Base-by-base conservation (phyloP, 805 yeast genomes). In the Komagataella populi region DNA sequence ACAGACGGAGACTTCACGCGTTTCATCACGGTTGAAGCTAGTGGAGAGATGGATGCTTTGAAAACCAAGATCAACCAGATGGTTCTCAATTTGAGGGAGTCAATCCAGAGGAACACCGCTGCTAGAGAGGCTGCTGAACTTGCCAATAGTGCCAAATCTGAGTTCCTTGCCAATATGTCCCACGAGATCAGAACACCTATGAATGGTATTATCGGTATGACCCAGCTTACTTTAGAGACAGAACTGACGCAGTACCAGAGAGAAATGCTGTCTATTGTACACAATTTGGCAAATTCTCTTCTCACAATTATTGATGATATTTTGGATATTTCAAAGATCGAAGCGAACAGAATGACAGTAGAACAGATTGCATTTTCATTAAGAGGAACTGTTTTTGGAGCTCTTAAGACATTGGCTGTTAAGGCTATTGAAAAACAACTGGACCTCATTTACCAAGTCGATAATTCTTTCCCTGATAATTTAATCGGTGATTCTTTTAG, bases 111-210 rank as follows among this genome's bases (percentile, higher is more conserved):
- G 64, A 87, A 87, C 62, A 87, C 96, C 0, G 93, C 91, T 8
- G 96, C 96, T 1, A 81, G 96, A 68, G 96, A 87, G 67, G 96
- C 96, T 44, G 96, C 96, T 44, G 96, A 87, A 62, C 72, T 87
- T 58, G 96, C 96, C 4, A 87, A 87, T 65, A 76, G 86, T 57
- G 88, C 96, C 3, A 87, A 87, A 65, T 87, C 95, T 7, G 96
- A 87, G 65, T 87, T 87, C 63, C 74, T 87, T 68, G 95, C 95
- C 48, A 87, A 87, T 61, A 87, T 85, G 76, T 84, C 91, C 5
- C 87, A 81, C 65, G 96, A 87, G 65, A 84, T 87, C 60, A 74
- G 96, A 64, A 87, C 96, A 2, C 96, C 96, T 18, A 83, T 87
- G 80, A 87, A 87, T 65, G 96, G 96, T 70, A 87, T 87, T 48